Base-by-base conservation (phyloP, 2,329 filamentous ascomycete genomes). In the Leptoxyphium fumago region DNA sequence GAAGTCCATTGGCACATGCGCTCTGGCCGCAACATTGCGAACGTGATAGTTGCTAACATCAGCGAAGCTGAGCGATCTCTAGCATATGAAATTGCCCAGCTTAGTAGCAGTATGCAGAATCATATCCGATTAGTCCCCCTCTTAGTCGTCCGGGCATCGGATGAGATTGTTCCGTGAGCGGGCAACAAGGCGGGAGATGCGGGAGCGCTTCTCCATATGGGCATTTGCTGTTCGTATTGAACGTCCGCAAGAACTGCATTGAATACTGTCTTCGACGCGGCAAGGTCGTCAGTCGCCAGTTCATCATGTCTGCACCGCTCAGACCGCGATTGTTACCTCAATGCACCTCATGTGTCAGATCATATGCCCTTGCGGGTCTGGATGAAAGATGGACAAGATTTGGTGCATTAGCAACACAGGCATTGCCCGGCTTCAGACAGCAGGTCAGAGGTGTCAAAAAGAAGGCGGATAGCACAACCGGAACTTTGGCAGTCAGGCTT, bases 401-500 rank as follows among this genome's bases (percentile, higher is more conserved):
- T 10, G 43, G 43, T 18, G 43, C 36, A 7, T 26, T 26, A 7
- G 13, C 15, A 9, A 32, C 26, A 10, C 13, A 38, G 40, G 43
- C 43, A n/a, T 18, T 44, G 34, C 21, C 43, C 32, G 32, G 45
- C 44, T 15, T 47, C 10, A 40, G 50, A 41, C 59, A 61, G 46
- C 59, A 61, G 41, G 45, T 58, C 46, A 51, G 61, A 46, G 56
- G 59, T 42, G 32, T 15, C 13, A 62, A 63, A 52, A 61, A 62
- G 49, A 63, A 58, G 52, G 43, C 55, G 41, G 53, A 53, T 42
- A 56, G 55, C 43, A 50, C 48, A 9, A 49, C 51, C 11, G 51
- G 44, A 40, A 61, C 58, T 43, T 64, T 75, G 34, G 65, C 69
- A 28, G 72, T 74, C 28, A 66, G 70, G 52, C 62, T 77, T 45